Evolutionary conservation across 331 rosid genomes (phyloP), one percentile per base, ranked within the genome.

Genomic region (Phaseolus coccineus): DNA sequence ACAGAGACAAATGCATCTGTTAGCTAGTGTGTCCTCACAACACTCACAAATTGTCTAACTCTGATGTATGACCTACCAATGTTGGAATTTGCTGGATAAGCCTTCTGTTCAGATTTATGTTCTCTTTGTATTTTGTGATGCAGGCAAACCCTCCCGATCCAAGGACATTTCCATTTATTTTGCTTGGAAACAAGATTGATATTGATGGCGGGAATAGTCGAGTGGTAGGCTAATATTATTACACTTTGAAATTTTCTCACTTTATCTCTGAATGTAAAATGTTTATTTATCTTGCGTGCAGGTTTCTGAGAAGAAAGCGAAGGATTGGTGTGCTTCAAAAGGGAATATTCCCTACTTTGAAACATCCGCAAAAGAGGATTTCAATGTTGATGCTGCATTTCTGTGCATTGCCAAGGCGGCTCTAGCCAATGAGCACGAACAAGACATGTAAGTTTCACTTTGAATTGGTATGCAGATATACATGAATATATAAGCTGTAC

Each of bases 181-280:
- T 93, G 84, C 99, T 95, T 72, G 98, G 97, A 80, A 95, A 95
- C 89, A 95, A 95, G 98, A 85, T 95, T 63, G 99, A 95, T 87
- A 90, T 95, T 42, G 99, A 95, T 77, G 97, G 99, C 77, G 98
- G 97, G 56, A 95, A 91, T 84, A 95, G 99, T 89, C 88, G 97
- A 83, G 99, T 95, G 99, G 98, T 95, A 88, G 75, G 97, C 28
- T 64, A 55, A 67, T 77, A 15, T 16, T 16, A 55, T 82, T 35
- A 47, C 58, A 51, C 24, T 72, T 71, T 50, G 14, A 16, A 19
- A 10, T 65, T 75, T 74, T 28, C 50, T 74, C 42, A 40, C 53
- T 77, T 53, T 42, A 55, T 53, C 56, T 51, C 75, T 50, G 30
- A 71, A 76, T 48, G 30, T 58, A 39, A 73, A 59, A 75, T 53